Evolutionary conservation across 2,329 filamentous ascomycete genomes (phyloP).

Genomic region (Scolecobasidium constrictum): DNA sequence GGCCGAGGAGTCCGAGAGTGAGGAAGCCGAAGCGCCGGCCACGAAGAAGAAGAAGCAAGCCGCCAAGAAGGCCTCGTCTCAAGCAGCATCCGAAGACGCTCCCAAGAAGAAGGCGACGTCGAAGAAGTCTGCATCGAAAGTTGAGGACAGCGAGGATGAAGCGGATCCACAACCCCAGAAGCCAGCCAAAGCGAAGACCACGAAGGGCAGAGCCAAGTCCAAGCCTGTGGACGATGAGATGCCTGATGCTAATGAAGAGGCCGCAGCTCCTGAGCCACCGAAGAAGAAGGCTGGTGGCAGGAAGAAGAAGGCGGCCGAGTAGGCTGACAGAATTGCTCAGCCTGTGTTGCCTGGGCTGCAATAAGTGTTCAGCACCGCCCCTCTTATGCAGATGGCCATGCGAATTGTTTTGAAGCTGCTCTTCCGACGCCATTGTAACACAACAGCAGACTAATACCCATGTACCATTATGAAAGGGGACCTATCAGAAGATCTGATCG

Average conservation of each 20-base stretch:
- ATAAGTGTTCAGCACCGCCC: constrained; percentile 1
- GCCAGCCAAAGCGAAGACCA: constrained; percentile 5
- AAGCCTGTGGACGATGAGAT: neutral
- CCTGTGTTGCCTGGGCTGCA: constrained; percentile 1
- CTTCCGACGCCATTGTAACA: neutral
- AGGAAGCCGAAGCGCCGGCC: constrained; percentile 7
- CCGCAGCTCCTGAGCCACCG: neutral
- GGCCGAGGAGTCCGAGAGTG: constrained; percentile 10
- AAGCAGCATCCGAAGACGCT: too few relatives aligned
- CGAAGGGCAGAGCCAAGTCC: neutral
- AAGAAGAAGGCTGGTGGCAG: constrained; percentile 6
- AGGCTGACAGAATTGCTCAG: neutral
- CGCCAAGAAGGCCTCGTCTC: constrained; percentile 4
- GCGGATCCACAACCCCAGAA: neutral
- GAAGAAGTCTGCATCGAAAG: neutral
- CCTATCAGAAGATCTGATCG: too few relatives aligned
- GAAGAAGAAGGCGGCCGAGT: constrained; percentile 7
- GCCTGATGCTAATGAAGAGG: constrained; percentile 3
- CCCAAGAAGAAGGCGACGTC: constrained; percentile 3
- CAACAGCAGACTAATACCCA: too few relatives aligned
- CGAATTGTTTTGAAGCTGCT: neutral
- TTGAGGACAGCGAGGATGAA: neutral
- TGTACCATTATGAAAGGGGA: too few relatives aligned
- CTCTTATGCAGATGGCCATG: constrained; percentile 1
- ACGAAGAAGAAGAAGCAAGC: neutral